A percentile compares a stretch with the other conserved stretches of the same genome.
Conservation (phyloP, 148 eudicot genomes). For the Persicaria maculosa region DNA sequence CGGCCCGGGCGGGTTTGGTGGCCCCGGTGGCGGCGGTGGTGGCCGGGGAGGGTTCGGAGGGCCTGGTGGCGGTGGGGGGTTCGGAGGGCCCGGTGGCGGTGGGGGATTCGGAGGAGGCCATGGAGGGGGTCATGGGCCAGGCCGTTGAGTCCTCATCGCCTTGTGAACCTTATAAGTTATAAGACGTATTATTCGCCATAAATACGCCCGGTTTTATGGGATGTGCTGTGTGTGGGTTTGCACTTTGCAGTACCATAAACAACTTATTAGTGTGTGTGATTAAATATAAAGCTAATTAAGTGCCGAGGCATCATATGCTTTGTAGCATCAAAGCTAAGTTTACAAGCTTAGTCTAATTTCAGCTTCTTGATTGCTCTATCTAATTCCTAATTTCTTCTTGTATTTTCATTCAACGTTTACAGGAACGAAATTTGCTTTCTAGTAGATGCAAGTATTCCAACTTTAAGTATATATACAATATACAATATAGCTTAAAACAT, state of each 20-base stretch:
- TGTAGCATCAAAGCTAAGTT: not conserved
- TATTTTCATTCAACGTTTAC: no score
- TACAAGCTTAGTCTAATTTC: not conserved
- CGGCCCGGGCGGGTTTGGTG: not conserved
- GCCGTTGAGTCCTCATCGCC: not conserved
- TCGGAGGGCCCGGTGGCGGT: not conserved
- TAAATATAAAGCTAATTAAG: not conserved
- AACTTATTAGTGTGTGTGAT: not conserved
- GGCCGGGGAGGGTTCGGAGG: not conserved
- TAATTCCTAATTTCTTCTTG: no score
- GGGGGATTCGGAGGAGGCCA: slow-evolving; percentile 3
- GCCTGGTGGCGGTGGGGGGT: not conserved
- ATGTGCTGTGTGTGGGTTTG: not conserved
- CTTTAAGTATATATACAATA: no score
- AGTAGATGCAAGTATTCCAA: no score
- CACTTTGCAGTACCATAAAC: not conserved
- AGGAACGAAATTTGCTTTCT: no score
- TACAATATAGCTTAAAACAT: no score
- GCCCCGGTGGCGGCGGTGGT: slow-evolving; percentile 1
- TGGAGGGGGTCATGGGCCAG: slow-evolving; percentile 10
- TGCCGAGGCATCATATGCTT: not conserved
- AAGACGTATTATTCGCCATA: not conserved
- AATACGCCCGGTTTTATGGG: not conserved
- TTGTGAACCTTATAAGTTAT: not conserved
- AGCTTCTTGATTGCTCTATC: no score